Base-by-base conservation (phyloP, 2,329 filamentous ascomycete species). In the Microdochium trichocladiopsis region DNA sequence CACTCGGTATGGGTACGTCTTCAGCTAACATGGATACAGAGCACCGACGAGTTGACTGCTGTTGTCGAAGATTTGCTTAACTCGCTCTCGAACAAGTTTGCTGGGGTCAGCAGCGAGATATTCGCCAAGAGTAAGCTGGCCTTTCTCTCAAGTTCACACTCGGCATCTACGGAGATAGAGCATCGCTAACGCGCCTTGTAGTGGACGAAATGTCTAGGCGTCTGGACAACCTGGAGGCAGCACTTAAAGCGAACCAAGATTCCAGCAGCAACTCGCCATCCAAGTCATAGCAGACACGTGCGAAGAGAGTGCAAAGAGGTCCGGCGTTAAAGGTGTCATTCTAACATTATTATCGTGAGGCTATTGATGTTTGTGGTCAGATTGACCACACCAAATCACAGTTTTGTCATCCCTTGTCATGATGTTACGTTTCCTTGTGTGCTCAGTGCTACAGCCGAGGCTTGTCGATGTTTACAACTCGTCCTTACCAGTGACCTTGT, bases 151-250 rank as follows among this genome's bases (percentile, higher is more conserved):
- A n/a, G 24, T 14, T 10, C 24, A 5, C n/a, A 47, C 14, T 5
- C 25, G 47, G 4, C 10, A 36, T 52, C 25, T 37, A 12, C 36
- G 21, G 23, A 16, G n/a, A n/a, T n/a, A n/a, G n/a, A n/a, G n/a
- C n/a, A n/a, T n/a, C n/a, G n/a, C n/a, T n/a, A n/a, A n/a, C n/a
- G n/a, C 16, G 22, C 23, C n/a, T 50, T 45, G 14, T 55, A 96
- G 91, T 96, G 88, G 92, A 96, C 64, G 91, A 96, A 57, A 96
- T 96, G 91, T 88, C 89, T 14, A 79, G 87, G 55, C 83, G 92
- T 24, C 73, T 96, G 22, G 92, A 96, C 65, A 90, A 85, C 53
- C 78, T 96, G 11, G 92, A 95, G 67, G 77, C 86, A 23, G 84
- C 86, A 14, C 75, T 95, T 47, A 77, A 82, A 61, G 77, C 80